phyloP scores from a whole-genome alignment of 2,329 filamentous ascomycete species.

The Xylaria multiplex region DNA sequence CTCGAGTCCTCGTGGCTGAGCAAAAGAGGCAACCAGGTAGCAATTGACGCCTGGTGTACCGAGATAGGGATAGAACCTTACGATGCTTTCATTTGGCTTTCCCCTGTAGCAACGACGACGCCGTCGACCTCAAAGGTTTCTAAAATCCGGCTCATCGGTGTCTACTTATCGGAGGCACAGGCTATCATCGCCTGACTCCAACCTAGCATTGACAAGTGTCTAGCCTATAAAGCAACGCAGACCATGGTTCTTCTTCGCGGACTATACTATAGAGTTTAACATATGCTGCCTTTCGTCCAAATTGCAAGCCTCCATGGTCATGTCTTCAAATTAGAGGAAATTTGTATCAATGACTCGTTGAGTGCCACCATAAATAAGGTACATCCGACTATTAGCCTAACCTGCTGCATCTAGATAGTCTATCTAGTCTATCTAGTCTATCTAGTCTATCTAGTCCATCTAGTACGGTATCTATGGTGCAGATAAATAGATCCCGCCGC shows the following conservation, averaged over 20 bases:
- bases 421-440: too few relatives aligned
- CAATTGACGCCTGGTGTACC: not conserved
- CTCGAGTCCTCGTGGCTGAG: not conserved
- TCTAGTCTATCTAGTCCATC: too few relatives aligned
- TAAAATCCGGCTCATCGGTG: slow-evolving; percentile 3
- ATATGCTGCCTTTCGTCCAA: too few relatives aligned
- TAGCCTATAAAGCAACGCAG: slow-evolving; percentile 14
- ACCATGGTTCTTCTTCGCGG: slow-evolving; percentile 15
- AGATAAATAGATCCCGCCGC: too few relatives aligned
- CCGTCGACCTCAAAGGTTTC: slow-evolving; percentile 14
- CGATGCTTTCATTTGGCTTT: not conserved
- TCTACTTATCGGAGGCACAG: slow-evolving; percentile 7
- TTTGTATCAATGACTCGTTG: too few relatives aligned
- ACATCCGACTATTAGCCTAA: too few relatives aligned
- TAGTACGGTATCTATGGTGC: too few relatives aligned
- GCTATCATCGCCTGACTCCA: slow-evolving; percentile 9
- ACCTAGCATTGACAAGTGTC: slow-evolving; percentile 8
- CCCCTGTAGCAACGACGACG: not conserved
- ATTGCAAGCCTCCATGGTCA: too few relatives aligned
- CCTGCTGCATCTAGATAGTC: too few relatives aligned
- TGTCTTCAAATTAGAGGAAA: too few relatives aligned
- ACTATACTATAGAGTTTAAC: too few relatives aligned
- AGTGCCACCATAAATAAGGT: too few relatives aligned
- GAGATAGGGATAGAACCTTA: not conserved
- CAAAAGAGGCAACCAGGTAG: not conserved